A percentile compares a stretch with the other conserved stretches of the same genome.
These are phyloP conservation scores for Stagonosporopsis tanaceti DNA, from an alignment of 2,329 filamentous ascomycete species.

Conservation along the genomic window DNA sequence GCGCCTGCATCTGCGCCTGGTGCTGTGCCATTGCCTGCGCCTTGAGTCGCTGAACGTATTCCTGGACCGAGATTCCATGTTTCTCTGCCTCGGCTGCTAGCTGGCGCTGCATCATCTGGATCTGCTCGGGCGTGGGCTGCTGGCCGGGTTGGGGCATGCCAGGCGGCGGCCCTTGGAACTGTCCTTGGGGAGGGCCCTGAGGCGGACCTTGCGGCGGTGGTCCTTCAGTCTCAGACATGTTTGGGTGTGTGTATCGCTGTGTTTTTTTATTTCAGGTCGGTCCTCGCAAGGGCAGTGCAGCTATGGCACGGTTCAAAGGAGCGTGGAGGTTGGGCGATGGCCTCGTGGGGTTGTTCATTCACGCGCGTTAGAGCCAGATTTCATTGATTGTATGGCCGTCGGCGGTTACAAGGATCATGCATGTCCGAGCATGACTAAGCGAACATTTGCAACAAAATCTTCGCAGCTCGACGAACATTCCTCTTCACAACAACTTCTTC, in stretches of 20 bases:
- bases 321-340: constrained; percentile 5
- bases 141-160: constrained; percentile 51
- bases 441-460: constrained; percentile 15
- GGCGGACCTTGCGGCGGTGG: constrained; percentile 27
- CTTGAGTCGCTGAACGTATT: constrained; percentile 73
- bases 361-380: constrained; percentile 22
- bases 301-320: constrained; percentile 12
- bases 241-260: constrained; percentile 11
- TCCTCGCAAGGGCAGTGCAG: neutral
- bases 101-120: constrained; percentile 82
- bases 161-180: constrained; percentile 24
- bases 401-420: constrained; percentile 8
- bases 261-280: neutral
- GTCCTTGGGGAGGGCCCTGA: constrained; percentile 28
- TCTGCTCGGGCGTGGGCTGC: constrained; percentile 81
- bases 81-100: constrained; percentile 83
- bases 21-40: constrained; percentile 64
- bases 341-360: constrained; percentile 15
- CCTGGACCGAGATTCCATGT: constrained; percentile 81
- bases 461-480: neutral
- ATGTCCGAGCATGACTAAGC: constrained; percentile 15
- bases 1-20: constrained; percentile 52
- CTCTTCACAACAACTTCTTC: neutral
- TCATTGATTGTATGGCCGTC: constrained; percentile 4
- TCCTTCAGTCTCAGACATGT: constrained; percentile 35